Conservation (phyloP, 352 stramenopile genomes). For the Phytopythium montanum region DNA sequence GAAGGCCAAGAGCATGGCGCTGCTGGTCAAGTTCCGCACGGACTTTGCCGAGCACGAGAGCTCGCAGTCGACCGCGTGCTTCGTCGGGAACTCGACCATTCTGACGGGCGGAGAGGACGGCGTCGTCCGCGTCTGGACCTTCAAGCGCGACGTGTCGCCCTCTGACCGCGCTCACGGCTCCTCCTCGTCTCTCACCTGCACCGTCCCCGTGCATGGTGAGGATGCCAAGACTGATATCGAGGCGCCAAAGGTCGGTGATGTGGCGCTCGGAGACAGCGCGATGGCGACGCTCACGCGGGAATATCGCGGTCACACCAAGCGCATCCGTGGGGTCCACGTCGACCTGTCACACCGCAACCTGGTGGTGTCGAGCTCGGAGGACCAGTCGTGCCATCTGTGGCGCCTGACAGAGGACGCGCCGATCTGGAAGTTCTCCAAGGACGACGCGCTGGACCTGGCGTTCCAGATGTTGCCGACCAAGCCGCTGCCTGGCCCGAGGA, state of each 20-base stretch:
- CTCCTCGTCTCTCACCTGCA: conserved; percentile 29
- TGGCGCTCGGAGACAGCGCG: conserved; percentile 37
- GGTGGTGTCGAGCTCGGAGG: conserved; percentile 71
- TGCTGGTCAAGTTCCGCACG: conserved; percentile 79
- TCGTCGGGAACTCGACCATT: conserved; percentile 75
- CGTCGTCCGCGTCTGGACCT: conserved; percentile 66
- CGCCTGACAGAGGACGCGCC: conserved; percentile 59
- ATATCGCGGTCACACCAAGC: conserved; percentile 72
- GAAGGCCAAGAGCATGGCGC: conserved; percentile 49
- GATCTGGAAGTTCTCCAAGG: conserved; percentile 71
- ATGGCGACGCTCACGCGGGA: conserved; percentile 70
- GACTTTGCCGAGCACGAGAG: conserved; percentile 75
- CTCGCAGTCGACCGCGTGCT: conserved; percentile 69
- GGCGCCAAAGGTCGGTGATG: conserved; percentile 54
- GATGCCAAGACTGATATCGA: conserved; percentile 16
- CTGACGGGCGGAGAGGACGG: conserved; percentile 83
- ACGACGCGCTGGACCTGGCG: conserved; percentile 66
- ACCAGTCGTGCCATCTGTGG: conserved; percentile 80
- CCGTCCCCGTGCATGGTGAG: conserved; percentile 15
- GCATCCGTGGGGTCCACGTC: conserved; percentile 79
- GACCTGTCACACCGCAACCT: conserved; percentile 78
- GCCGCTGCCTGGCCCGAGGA: conserved; percentile 32
- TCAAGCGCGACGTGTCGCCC: conserved; percentile 47
- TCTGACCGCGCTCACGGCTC: conserved; percentile 41
- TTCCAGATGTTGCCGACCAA: conserved; percentile 50